Base-by-base conservation (phyloP, 768 basidiomycete genomes). In the Cystofilobasidium ferigula region DNA sequence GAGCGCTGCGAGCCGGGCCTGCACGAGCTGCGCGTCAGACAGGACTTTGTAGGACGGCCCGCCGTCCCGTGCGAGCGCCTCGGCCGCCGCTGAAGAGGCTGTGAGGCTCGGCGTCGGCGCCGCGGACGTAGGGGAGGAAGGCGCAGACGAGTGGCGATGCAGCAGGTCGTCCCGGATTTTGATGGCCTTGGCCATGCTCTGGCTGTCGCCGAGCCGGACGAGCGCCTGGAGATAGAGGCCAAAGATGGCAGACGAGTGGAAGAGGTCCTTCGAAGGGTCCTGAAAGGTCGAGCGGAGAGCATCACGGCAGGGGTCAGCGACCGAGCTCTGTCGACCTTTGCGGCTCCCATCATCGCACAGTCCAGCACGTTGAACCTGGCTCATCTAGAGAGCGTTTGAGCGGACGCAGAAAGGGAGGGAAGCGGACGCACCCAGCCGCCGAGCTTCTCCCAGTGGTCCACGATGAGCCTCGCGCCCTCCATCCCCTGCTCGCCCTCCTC, bases 381-480 rank as follows among this genome's bases (percentile, higher is more conserved):
- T n/a, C 28, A 47, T 28, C 45, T 35, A 3, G 36, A 24, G 13
- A n/a, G 36, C 20, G 18, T 2, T 9, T 22, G n/a, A n/a, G n/a
- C n/a, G n/a, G n/a, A n/a, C n/a, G n/a, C n/a, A n/a, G n/a, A n/a
- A 24, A n/a, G n/a, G 0, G 40, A 58, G 6, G 6, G 28, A 51
- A 53, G 2, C 10, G 48, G 3, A 58, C 63, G 51, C 9, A 64
- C 64, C 64, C 64, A 66, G 1, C 64, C 64, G 22, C 64, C 64
- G 35, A 66, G 36, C 28, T 54, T 61, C 53, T 66, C 64, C 64
- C 64, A 66, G 38, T 60, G 60, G 36, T 66, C 64, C n/a, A 60
- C 64, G 30, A 66, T 48, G 26, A 53, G 45, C 48, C 42, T 34
- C 26, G 64, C 64, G 42, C 45, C 45, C 45, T 47, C 45, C 45